Percentiles rank a stretch among this genome's conserved stretches.
Evolutionary conservation across 1,139 yeast species (phyloP).

Genomic region (Geotrichum klebahnii): DNA sequence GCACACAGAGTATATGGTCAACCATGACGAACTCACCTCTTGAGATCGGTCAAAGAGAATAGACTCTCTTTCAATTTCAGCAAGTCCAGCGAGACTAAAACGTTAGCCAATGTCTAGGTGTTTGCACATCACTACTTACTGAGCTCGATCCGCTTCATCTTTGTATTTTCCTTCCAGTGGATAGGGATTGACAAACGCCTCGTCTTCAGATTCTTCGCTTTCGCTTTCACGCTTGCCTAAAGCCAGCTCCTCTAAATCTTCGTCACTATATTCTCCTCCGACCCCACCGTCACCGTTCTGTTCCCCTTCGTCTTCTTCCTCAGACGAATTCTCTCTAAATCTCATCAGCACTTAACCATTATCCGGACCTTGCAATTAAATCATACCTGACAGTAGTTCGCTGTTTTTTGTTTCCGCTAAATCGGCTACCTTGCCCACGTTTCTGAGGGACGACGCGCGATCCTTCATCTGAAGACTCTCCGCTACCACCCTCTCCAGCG

Average conservation of each 20-base stretch:
- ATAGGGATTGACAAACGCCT: slow-evolving; percentile 62
- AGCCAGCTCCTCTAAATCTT: slow-evolving; percentile 39
- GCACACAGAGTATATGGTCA: not conserved
- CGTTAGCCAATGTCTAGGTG: not conserved
- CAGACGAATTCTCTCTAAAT: slow-evolving; percentile 18
- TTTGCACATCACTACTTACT: slow-evolving; percentile 19
- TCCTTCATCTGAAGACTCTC: slow-evolving; percentile 29
- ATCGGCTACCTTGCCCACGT: slow-evolving; percentile 11
- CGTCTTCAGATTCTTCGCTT: slow-evolving; percentile 43
- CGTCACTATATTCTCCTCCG: slow-evolving; percentile 33
- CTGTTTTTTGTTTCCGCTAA: slow-evolving; percentile 27
- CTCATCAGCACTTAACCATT: slow-evolving; percentile 14
- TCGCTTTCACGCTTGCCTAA: slow-evolving; percentile 31
- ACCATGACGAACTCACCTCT: slow-evolving; percentile 39
- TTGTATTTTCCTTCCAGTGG: slow-evolving; percentile 90
- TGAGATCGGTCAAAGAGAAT: slow-evolving; percentile 87
- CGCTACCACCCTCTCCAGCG: slow-evolving; percentile 63
- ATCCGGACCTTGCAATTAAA: slow-evolving; percentile 7
- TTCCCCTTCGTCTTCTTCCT: slow-evolving; percentile 37
- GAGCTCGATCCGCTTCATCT: slow-evolving; percentile 70
- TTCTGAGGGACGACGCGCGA: slow-evolving; percentile 23
- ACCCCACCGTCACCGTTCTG: slow-evolving; percentile 35
- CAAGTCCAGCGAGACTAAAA: slow-evolving; percentile 56
- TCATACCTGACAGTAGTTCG: slow-evolving; percentile 27
- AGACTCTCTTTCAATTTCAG: slow-evolving; percentile 88